phyloP scores from a whole-genome alignment of 2,329 filamentous ascomycete genomes.

The Colletotrichum liaoningense region DNA sequence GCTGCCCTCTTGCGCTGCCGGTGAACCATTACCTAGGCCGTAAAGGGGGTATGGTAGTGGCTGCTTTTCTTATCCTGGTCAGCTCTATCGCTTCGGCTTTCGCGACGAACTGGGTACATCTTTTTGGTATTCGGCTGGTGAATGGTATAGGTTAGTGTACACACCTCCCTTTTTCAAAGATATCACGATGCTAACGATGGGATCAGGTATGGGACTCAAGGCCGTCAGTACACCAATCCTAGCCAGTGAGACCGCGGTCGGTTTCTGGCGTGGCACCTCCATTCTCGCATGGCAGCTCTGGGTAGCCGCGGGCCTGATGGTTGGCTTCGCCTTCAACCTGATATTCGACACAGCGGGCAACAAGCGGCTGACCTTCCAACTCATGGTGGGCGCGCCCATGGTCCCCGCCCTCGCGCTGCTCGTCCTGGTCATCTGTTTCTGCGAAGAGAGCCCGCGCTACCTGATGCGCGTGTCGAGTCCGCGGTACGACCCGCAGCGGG shows the following conservation, averaged over 20 bases:
- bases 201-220: constrained; percentile 59
- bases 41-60: constrained; percentile 51
- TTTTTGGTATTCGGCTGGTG: constrained; percentile 49
- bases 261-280: constrained; percentile 59
- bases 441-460: constrained; percentile 53
- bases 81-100: constrained; percentile 52
- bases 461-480: constrained; percentile 50
- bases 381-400: constrained; percentile 50
- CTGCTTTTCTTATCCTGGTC: constrained; percentile 51
- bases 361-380: constrained; percentile 36
- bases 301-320: constrained; percentile 51
- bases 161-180: background rate
- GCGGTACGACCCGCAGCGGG: constrained; percentile 47
- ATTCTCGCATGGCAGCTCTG: constrained; percentile 61
- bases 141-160: constrained; percentile 51
- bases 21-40: constrained; percentile 55
- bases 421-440: constrained; percentile 47
- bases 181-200: background rate
- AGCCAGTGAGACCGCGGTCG: constrained; percentile 58
- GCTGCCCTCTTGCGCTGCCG: constrained; percentile 52
- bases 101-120: constrained; percentile 44
- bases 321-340: constrained; percentile 50
- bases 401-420: constrained; percentile 49
- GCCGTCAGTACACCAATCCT: constrained; percentile 60
- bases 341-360: constrained; percentile 43